Conservation (phyloP, 495 filamentous ascomycete species). For the Neurospora intermedia region DNA sequence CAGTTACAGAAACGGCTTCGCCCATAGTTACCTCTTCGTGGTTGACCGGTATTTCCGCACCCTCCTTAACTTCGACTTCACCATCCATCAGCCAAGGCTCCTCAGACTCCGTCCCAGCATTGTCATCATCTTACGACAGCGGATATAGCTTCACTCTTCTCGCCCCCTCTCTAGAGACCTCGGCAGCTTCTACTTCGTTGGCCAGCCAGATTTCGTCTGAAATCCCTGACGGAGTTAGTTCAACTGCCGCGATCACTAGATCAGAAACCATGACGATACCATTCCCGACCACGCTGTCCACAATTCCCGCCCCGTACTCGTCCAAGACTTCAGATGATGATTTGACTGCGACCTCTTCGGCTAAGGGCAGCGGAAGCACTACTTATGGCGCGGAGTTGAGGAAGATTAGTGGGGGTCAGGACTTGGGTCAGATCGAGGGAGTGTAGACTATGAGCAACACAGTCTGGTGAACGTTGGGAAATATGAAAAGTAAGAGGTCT, state of each 20-base stretch:
- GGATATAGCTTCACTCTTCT: not conserved
- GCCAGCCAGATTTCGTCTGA: not conserved
- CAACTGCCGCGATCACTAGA: not conserved
- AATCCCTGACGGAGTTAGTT: not conserved
- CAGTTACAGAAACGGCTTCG: not conserved
- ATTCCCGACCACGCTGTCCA: not conserved
- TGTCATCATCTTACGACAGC: not conserved
- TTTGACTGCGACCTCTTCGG: not conserved
- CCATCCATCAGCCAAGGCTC: not conserved
- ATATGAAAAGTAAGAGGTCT: not conserved
- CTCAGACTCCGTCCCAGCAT: not conserved
- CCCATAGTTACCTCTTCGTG: not conserved
- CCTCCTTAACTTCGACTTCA: not conserved
- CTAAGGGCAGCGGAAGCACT: not conserved
- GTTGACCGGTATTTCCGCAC: not conserved
- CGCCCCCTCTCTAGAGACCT: not conserved
- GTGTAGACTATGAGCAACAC: not conserved
- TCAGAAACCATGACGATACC: not conserved
- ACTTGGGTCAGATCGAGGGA: not conserved
- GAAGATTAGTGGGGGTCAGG: not conserved
- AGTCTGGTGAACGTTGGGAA: not conserved
- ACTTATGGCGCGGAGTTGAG: not conserved
- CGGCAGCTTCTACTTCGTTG: not conserved
- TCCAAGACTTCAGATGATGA: not conserved
- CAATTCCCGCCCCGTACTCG: not conserved